Base-by-base conservation (phyloP, 2,329 filamentous ascomycete species). In the Verticillium nubilum region DNA sequence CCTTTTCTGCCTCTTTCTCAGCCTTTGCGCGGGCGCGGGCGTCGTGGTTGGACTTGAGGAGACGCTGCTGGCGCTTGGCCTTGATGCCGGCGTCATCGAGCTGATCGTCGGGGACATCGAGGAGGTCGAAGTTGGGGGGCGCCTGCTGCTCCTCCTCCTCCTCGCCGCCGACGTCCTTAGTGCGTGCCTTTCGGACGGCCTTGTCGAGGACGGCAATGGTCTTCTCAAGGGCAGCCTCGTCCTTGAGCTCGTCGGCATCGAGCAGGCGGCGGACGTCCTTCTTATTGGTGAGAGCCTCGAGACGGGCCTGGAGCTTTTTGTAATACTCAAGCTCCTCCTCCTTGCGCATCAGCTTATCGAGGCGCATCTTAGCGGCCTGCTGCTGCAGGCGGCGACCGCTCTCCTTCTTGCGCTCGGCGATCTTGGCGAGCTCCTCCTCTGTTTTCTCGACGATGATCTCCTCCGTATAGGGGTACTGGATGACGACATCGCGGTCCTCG, bases 311-410 rank as follows among this genome's bases (percentile, higher is more conserved):
- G 4, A 99, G 77, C 61, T 92, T 86, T 70, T 92, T 92, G 79
- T 93, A 97, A 74, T 97, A 97, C 66, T 96, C 93, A 1, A 98
- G 78, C 71, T 98, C 93, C 70, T 96, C 87, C 75, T 99, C 95
- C 74, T 99, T 99, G 69, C 91, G 90, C 72, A 98, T 91, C 54
- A 99, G 80, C 68, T 96, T 96, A 65, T 99, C 95, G 0, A 99
- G 78, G 7, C 95, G 88, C 92, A 97, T 97, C 74, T 97, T 98
- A 10, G 94, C 94, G 0, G 95, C 95, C 74, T 99, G 95, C 68
- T 97, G 92, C 73, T 99, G 95, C 27, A 99, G 72, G 53, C 96
- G 83, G 64, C 95, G 83, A 0, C 95, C 95, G 66, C 92, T 95
- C 74, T 99, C 95, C 72, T 96, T 96, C 70, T 96, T 92, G 71